A percentile compares a stretch with the other conserved stretches of the same genome.
Conservation (phyloP, 179 eudicot species). For the Dionaea muscipula region DNA sequence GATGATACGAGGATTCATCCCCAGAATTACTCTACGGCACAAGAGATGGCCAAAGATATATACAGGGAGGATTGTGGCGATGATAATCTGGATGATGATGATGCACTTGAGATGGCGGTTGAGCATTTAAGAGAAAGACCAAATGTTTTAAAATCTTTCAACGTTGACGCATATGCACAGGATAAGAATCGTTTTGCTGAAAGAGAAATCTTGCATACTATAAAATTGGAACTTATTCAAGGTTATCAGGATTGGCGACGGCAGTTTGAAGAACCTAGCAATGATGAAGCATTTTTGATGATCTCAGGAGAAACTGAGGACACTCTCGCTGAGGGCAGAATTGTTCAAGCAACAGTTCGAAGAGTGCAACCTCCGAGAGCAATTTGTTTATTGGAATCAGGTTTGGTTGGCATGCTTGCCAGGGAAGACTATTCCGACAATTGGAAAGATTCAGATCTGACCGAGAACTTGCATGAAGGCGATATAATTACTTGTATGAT, state of each 20-base stretch:
- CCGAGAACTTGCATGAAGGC: conserved; percentile 81
- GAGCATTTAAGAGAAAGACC: conserved; percentile 88
- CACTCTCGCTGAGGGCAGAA: conserved; percentile 72
- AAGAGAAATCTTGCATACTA: conserved; percentile 61
- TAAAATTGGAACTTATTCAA: conserved; percentile 70
- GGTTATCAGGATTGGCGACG: conserved; percentile 91
- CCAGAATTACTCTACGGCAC: conserved; percentile 81
- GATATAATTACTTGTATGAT: conserved; percentile 76
- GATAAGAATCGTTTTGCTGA: conserved; percentile 39
- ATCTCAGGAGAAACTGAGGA: conserved; percentile 88
- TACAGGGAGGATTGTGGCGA: conserved; percentile 50
- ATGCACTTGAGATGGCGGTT: conserved; percentile 75
- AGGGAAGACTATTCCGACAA: conserved; percentile 80
- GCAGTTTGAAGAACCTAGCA: conserved; percentile 56
- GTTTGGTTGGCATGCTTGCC: conserved; percentile 61
- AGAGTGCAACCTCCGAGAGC: conserved; percentile 71
- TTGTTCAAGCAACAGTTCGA: conserved; percentile 83
- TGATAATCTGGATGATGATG: conserved; percentile 68
- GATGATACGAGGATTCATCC: conserved; percentile 98
- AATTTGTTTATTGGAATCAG: conserved; percentile 73
- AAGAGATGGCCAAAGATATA: conserved; percentile 85
- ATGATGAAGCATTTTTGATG: conserved; percentile 78
- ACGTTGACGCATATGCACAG: conserved; percentile 53
- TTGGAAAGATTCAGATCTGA: conserved; percentile 66
- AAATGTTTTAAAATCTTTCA: conserved; percentile 41